Evolutionary conservation across 768 basidiomycete genomes (phyloP), one percentile per base, ranked within the genome.

Genomic region (Boletus rubroflammeus): DNA sequence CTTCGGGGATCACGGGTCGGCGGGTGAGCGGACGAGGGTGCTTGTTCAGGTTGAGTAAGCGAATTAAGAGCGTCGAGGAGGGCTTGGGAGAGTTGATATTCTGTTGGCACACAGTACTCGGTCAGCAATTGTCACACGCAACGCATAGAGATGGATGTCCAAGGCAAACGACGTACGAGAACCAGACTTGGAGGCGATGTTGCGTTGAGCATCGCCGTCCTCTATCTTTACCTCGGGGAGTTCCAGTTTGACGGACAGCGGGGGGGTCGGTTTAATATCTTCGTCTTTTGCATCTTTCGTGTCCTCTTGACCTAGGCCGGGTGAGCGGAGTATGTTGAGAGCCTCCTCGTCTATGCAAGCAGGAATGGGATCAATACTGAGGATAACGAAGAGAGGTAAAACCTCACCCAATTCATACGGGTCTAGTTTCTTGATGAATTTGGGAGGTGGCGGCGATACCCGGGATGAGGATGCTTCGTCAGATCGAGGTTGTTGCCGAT

Each of bases 391-490:
- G 23, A 21, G 3, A 5, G 2, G 15, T 3, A 11, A 6, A 38
- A 4, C 6, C 44, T 45, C 17, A 58, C 69, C 69, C 19, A 67
- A 25, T 35, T 69, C 67, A 6, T 69, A 71, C 0, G 67, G 67
- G 47, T 71, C 69, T 3, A 67, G 35, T 39, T 69, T 69, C 41
- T 57, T 69, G 34, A 67, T 21, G 17, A 63, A 55, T 40, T 64
- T 70, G 10, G 38, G 39, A 5, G 34, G 53, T n/a, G 61, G 40
- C 5, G 50, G 25, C 2, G 42, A 31, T 21, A 21, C 8, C 28
- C 10, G 14, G 19, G 51, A 32, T 8, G 45, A 34, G 8, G 54
- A 28, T 7, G 14, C 14, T 9, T 38, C 34, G 2, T 43, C 40
- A 3, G 2, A 6, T 46, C 15, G 29, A 3, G 28, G 15, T 5